Base-by-base conservation (phyloP, 768 basidiomycete genomes). In the Pisolithus tinctorius region DNA sequence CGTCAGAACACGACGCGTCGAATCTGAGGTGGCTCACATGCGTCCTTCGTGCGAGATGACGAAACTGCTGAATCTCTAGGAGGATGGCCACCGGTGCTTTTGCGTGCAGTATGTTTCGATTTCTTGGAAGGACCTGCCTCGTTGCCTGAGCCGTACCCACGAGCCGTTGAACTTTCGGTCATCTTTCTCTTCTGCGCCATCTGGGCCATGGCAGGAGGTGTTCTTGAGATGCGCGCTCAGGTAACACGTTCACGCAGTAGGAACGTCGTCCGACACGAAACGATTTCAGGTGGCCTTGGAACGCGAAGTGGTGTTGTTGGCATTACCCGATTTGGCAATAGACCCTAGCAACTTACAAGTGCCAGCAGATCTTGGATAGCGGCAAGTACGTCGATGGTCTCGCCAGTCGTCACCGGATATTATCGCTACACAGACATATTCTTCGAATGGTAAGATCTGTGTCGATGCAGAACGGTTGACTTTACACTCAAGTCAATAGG, bases 371-470 rank as follows among this genome's bases (percentile, higher is more conserved):
- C 60, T 13, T 49, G 48, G 48, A 34, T 11, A 56, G 40, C 56
- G 4, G 6, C 37, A 13, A 20, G 3, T 30, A 8, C 29, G 52
- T 54, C 38, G 11, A 66, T 67, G 66, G 68, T 68, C 39, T 66
- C 68, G 26, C 70, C 77, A 4, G 73, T 80, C 4, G 66, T 83
- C 45, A 83, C 77, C 52, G 88, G 88, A 13, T 91, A 84, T 60
- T 91, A 90, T 64, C 73, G 91, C 48, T 92, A 86, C 63, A 88
- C 88, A 0, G 90, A 93, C 66, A 83, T 93, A 48, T 85, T 82
- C 78, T 91, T 82, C 51, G 83, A 89, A 64, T 90, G 85, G 88
- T 85, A 59, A 57, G 60, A 20, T n/a, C 37, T 34, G 34, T 52
- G 14, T 11, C 51, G 1, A 42, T 49, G 2, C 47, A 48, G 20